Evolutionary conservation across 345 rosid genomes (phyloP).

Genomic region (Balakata baccata): DNA sequence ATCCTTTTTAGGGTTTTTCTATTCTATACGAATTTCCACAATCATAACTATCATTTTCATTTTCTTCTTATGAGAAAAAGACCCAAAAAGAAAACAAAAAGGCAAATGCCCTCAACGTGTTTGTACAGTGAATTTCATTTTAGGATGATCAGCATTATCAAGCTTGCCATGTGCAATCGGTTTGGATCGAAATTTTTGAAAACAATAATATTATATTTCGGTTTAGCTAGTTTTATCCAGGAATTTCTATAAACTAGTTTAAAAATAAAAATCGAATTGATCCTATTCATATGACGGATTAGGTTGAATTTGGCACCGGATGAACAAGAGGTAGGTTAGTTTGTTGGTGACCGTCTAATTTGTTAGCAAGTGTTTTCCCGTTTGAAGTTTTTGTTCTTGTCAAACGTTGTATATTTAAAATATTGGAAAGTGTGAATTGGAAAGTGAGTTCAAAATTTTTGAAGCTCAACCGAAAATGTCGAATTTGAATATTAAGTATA

Average conservation of each 20-base stretch:
- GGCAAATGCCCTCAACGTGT: slow-evolving; percentile 12
- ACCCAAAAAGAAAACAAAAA: too few relatives aligned
- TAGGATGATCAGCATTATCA: not conserved
- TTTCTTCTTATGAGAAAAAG: too few relatives aligned
- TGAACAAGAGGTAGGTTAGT: slow-evolving; percentile 28
- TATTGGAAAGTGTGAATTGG: slow-evolving; percentile 8
- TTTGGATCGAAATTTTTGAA: too few relatives aligned
- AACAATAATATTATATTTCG: too few relatives aligned
- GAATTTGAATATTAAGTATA: too few relatives aligned
- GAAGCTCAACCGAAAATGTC: too few relatives aligned
- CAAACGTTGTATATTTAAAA: not conserved
- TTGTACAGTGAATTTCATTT: not conserved
- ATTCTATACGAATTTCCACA: not conserved
- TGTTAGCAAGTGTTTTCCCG: not conserved
- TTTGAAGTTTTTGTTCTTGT: slow-evolving; percentile 1
- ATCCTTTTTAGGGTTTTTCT: not conserved
- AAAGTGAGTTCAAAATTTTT: too few relatives aligned
- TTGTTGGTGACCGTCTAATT: slow-evolving; percentile 45
- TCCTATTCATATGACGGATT: too few relatives aligned
- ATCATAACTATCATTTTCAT: not conserved
- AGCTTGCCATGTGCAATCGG: too few relatives aligned
- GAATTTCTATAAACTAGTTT: too few relatives aligned
- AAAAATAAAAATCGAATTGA: too few relatives aligned
- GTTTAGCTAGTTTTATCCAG: too few relatives aligned
- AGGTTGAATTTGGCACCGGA: not conserved